phyloP scores from a whole-genome alignment of 441 rosid species.

The Biscutella laevigata region DNA sequence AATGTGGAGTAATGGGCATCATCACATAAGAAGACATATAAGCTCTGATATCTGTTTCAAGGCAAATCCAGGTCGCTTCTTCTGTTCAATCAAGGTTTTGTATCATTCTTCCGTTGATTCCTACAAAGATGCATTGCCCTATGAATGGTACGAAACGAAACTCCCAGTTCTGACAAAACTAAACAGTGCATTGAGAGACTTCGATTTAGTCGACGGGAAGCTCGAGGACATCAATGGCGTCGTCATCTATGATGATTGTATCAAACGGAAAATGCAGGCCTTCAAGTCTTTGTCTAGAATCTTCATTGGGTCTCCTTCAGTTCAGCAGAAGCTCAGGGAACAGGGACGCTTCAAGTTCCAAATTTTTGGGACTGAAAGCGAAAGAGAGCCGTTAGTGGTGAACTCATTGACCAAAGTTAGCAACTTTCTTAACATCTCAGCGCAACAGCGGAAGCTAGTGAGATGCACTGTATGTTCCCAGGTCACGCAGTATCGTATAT shows the following conservation, averaged over 20 bases:
- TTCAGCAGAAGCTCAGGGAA: conserved; percentile 38
- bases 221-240: conserved; percentile 42
- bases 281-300: conserved; percentile 58
- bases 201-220: conserved; percentile 57
- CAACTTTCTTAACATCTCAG: conserved; percentile 48
- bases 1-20: conserved; percentile 25
- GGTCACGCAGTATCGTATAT: conserved; percentile 61
- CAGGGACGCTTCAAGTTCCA: conserved; percentile 16
- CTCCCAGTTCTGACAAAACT: conserved; percentile 42
- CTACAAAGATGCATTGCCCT: conserved; percentile 30
- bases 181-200: conserved; percentile 31
- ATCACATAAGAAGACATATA: conserved; percentile 13
- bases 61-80: conserved; percentile 5
- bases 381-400: conserved; percentile 51
- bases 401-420: conserved; percentile 49
- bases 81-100: conserved; percentile 22
- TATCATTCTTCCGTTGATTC: conserved; percentile 39
- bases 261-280: conserved; percentile 38
- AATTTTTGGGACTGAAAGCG: conserved; percentile 34
- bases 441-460: conserved; percentile 63
- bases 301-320: conserved; percentile 54
- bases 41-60: conserved; percentile 12
- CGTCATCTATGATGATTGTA: conserved; percentile 35
- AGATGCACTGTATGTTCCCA: conserved; percentile 49
- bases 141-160: conserved; percentile 41